Base-by-base conservation (phyloP, 129 eudicot species). In the Centaurea solstitialis region DNA sequence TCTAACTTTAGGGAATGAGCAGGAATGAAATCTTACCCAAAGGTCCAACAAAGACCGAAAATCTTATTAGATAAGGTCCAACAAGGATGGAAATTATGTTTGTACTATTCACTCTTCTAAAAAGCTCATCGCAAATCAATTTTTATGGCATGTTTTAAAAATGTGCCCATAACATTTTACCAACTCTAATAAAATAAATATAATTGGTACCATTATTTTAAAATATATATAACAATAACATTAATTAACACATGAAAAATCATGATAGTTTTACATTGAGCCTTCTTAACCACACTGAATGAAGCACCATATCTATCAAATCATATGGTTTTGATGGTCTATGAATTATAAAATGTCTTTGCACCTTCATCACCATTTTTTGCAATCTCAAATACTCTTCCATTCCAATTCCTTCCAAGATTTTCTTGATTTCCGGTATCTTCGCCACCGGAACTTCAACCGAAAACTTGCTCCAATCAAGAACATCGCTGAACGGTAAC, bases 401-500 rank as follows among this genome's bases (percentile, higher is more conserved):
- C 50, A 30, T 76, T 40, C 77, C 43, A 71, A 88, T 62, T 1
- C 77, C 86, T 79, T 85, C 70, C 81, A 88, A 80, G 9, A 85
- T 85, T 24, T 18, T 57, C 76, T 85, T 82, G 24, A 88, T 85
- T 4, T 88, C 83, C 13, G 89, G 87, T 76, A 88, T 82, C 67
- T 76, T 80, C 23, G 15, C 71, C 78, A 90, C 87, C 53, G 90
- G 87, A 79, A 90, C 79, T 28, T 84, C 87, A 61, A 90, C 77
- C 0, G 94, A 88, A 43, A 90, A 90, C 77, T 84, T 61, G 33
- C 86, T 90, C 94, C 94, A 90, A 18, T 90, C 87, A 70, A 90
- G 87, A 80, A 90, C 94, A 67, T 90, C 94, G 57, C 94, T 88
- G 33, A 90, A 90, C 2, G 94, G 90, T 9, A 88, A 66, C 70